Conservation (phyloP, 2,329 filamentous ascomycete genomes). For the Epichloe brachyelytri region DNA sequence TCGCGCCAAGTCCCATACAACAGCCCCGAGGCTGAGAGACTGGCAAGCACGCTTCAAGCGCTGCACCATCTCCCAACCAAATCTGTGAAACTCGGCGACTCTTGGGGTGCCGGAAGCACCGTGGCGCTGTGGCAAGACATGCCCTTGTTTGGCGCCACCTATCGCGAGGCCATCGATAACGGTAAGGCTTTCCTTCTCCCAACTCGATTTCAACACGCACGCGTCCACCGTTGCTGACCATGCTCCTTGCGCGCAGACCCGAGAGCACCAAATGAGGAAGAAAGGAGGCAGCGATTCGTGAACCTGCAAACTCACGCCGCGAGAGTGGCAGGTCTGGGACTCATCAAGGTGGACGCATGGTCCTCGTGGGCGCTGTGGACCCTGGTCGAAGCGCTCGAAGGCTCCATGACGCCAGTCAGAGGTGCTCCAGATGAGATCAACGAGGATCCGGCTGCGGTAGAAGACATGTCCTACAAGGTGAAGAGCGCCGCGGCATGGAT, state of each 20-base stretch:
- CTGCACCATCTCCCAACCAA: slow-evolving; percentile 4
- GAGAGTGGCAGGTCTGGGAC: slow-evolving; percentile 4
- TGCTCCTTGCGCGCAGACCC: background rate
- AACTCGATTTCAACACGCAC: background rate
- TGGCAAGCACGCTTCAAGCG: slow-evolving; percentile 4
- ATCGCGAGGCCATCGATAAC: slow-evolving; percentile 3
- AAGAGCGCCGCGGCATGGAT: slow-evolving; percentile 7
- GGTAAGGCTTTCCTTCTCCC: background rate
- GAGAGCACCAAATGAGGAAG: background rate
- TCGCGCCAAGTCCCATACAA: slow-evolving; percentile 11
- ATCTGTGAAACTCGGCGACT: background rate
- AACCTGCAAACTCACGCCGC: slow-evolving; percentile 6
- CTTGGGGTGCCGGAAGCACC: background rate
- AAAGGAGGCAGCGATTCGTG: slow-evolving; percentile 1
- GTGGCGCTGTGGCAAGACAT: slow-evolving; percentile 3
- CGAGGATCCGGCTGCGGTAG: slow-evolving; percentile 3
- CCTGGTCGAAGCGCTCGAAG: slow-evolving; percentile 8
- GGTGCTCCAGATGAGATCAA: slow-evolving; percentile 8
- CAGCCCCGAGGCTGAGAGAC: slow-evolving; percentile 7
- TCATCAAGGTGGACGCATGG: slow-evolving; percentile 2
- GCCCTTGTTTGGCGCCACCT: slow-evolving; percentile 5
- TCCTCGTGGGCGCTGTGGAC: slow-evolving; percentile 7
- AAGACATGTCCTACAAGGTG: slow-evolving; percentile 5
- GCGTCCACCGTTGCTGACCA: background rate
- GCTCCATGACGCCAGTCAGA: slow-evolving; percentile 6